Evolutionary conservation across 2,329 filamentous ascomycete species (phyloP).

Genomic region (Ophiosphaerella korrae): DNA sequence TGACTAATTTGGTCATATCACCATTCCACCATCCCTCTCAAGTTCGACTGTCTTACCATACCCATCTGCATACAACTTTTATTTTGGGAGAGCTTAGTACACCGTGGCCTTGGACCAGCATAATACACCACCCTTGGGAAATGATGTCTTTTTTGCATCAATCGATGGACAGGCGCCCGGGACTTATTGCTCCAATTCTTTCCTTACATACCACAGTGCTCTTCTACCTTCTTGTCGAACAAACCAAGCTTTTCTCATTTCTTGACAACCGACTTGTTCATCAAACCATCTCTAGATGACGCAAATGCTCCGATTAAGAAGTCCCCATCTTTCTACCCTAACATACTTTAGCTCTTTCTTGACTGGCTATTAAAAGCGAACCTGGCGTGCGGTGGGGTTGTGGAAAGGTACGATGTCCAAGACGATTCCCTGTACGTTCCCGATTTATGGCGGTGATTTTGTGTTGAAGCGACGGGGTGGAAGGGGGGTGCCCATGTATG

Average conservation of each 20-base stretch:
- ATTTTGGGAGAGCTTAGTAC: slow-evolving; percentile 26
- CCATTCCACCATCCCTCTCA: slow-evolving; percentile 31
- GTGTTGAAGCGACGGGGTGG: background rate
- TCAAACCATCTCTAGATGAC: slow-evolving; percentile 15
- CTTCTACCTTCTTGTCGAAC: slow-evolving; percentile 25
- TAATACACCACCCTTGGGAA: slow-evolving; percentile 40
- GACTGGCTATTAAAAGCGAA: slow-evolving; percentile 26
- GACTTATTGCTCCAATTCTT: slow-evolving; percentile 32
- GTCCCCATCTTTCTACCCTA: background rate
- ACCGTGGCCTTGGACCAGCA: slow-evolving; percentile 32
- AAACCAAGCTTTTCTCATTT: slow-evolving; percentile 19
- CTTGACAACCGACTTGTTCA: slow-evolving; percentile 22
- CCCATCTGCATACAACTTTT: slow-evolving; percentile 28
- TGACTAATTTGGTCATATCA: slow-evolving; percentile 28
- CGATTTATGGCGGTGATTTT: slow-evolving; percentile 11
- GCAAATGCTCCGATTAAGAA: slow-evolving; percentile 10
- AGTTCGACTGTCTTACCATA: slow-evolving; percentile 36
- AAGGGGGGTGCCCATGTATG: background rate
- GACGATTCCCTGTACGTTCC: slow-evolving; percentile 26
- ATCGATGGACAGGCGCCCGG: slow-evolving; percentile 41
- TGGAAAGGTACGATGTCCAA: slow-evolving; percentile 9
- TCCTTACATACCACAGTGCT: slow-evolving; percentile 42
- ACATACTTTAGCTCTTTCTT: background rate
- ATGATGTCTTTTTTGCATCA: slow-evolving; percentile 30
- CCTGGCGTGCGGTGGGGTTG: slow-evolving; percentile 9